These are phyloP conservation scores for Scedosporium apiospermum DNA, from an alignment of 2,329 filamentous ascomycete species.

Conservation along the genomic window DNA sequence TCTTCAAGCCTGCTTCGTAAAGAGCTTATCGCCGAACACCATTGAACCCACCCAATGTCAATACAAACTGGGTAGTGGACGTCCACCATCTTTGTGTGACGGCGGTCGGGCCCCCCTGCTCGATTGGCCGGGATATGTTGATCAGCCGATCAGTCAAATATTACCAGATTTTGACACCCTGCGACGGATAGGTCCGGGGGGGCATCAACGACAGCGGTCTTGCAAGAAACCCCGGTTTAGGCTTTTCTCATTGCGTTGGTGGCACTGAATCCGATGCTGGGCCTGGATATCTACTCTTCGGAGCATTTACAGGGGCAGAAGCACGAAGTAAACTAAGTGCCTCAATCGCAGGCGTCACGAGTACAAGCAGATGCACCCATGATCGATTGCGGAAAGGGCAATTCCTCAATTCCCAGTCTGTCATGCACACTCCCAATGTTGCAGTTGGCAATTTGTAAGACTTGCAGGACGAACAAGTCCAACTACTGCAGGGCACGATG, in stretches of 20 bases:
- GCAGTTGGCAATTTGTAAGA: background rate
- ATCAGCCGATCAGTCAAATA: background rate
- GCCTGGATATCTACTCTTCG: too few relatives aligned
- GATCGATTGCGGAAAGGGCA: too few relatives aligned
- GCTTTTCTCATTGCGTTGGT: too few relatives aligned
- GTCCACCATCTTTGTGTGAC: background rate
- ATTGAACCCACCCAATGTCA: background rate
- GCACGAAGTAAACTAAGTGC: too few relatives aligned
- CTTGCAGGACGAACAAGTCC: background rate
- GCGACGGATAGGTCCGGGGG: too few relatives aligned
- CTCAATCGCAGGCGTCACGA: too few relatives aligned
- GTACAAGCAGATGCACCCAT: too few relatives aligned
- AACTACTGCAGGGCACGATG: background rate
- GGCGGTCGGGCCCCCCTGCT: background rate
- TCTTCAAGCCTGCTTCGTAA: background rate
- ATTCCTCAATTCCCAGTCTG: background rate
- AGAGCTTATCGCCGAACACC: background rate
- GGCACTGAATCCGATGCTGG: too few relatives aligned
- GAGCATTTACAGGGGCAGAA: too few relatives aligned
- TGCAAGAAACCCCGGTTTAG: too few relatives aligned
- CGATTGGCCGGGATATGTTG: background rate
- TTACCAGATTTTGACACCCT: background rate
- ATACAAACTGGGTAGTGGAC: background rate
- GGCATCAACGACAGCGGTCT: too few relatives aligned
- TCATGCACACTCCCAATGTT: background rate